Evolutionary conservation across 2,329 filamentous ascomycete genomes (phyloP), one percentile per base, ranked within the genome.

Genomic region (Phialophora chinensis): DNA sequence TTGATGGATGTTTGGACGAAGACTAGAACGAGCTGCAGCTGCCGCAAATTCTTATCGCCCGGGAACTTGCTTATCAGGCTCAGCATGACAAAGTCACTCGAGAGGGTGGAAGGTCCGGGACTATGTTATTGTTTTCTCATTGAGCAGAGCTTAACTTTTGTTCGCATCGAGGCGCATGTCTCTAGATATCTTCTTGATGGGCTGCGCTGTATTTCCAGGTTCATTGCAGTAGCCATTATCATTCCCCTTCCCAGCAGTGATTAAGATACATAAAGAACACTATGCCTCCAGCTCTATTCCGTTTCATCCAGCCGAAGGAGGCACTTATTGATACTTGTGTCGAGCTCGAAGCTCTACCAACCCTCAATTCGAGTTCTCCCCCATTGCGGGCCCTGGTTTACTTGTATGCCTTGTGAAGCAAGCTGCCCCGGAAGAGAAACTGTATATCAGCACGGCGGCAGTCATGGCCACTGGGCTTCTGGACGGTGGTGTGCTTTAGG

Each of bases 371-470:
- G n/a, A 53, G 23, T 60, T 29, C 47, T 29, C 58, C 14, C n/a
- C 23, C 2, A 12, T 23, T 12, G 42, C 17, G 44, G 11, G n/a
- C 44, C 47, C 47, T 20, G 29, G 14, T 6, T 33, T 12, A 55
- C n/a, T 55, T 55, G 53, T 55, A 66, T 20, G 66, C 69, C 44
- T 58, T 55, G 38, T 66, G 65, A 7, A 72, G 66, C 20, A 66
- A 42, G 49, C 71, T 71, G 1, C 60, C 66, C 20, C 59, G n/a
- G 29, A 70, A 63, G 8, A 72, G 60, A 44, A 72, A 71, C 10
- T 71, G 69, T 31, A 64, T 38, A 47, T 72, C 71, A 11, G 69
- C 71, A 11, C 66, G 58, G 4, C 59, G 53, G 52, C 31, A 27
- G 12, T 33, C 42, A 11, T 38, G 12, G 25, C 25, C 42, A 17